A percentile compares a stretch with the other conserved stretches of the same genome.
Conservation (phyloP, 148 eudicot species). For the Vaccinium corymbosum region DNA sequence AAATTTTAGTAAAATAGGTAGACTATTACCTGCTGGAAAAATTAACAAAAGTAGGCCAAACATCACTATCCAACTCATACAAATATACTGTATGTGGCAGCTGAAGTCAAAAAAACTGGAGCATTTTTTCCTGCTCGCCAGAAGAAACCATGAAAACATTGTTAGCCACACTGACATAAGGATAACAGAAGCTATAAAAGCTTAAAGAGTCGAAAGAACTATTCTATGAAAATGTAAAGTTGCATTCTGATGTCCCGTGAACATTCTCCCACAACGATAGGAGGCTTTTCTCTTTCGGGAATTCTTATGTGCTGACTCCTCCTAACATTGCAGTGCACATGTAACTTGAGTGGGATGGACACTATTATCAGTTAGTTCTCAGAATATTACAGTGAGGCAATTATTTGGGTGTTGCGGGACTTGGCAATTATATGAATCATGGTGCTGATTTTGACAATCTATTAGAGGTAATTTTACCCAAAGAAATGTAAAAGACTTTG, state of each 20-base stretch:
- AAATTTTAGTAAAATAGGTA: neutral
- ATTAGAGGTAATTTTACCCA: neutral
- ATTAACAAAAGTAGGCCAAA: conserved; percentile 70
- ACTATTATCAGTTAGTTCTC: neutral
- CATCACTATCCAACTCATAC: conserved; percentile 86
- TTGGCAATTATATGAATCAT: neutral
- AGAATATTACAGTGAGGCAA: neutral
- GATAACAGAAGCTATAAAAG: neutral
- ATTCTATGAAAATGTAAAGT: neutral
- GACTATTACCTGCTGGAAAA: conserved; percentile 70
- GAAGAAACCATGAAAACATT: conserved; percentile 17
- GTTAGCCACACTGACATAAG: neutral
- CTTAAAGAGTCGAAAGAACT: neutral
- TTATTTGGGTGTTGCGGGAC: neutral
- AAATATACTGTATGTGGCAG: conserved; percentile 88
- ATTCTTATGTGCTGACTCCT: neutral
- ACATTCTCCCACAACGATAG: neutral
- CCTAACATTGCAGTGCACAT: neutral
- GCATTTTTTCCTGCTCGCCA: conserved; percentile 66
- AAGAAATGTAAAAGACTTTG: neutral
- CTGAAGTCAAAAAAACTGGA: conserved; percentile 75
- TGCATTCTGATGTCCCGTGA: neutral
- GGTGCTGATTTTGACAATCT: neutral
- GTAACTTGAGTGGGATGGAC: neutral
- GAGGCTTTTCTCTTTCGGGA: neutral